Conservation (phyloP, 2,329 filamentous ascomycete genomes). For the Penicillium oxalicum region DNA sequence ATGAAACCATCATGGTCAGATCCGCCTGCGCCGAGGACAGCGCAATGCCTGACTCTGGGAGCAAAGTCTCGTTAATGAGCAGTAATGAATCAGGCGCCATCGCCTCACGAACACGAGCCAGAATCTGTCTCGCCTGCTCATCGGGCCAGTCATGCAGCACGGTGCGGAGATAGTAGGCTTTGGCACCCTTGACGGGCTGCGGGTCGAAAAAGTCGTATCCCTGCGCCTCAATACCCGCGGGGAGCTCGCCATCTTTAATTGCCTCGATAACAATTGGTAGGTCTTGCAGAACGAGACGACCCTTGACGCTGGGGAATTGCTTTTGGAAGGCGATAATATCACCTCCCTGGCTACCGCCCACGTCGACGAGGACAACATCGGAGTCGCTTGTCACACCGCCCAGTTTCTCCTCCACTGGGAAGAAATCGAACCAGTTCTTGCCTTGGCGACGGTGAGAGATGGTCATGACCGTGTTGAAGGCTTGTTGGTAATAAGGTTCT, state of each 20-base stretch:
- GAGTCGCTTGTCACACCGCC: background rate
- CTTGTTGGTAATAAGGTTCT: background rate
- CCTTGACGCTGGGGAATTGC: constrained; percentile 22
- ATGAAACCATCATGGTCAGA: constrained; percentile 2
- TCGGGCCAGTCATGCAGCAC: constrained; percentile 7
- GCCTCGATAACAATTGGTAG: constrained; percentile 28
- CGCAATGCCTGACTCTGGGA: background rate
- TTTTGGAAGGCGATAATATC: constrained; percentile 27
- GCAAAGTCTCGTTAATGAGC: constrained; percentile 3
- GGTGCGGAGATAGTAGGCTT: constrained; percentile 5
- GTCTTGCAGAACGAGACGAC: constrained; percentile 34
- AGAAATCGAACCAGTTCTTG: constrained; percentile 2
- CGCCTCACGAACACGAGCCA: constrained; percentile 2
- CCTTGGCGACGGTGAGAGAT: background rate
- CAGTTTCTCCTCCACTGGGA: constrained; percentile 1
- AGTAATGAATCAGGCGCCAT: constrained; percentile 7
- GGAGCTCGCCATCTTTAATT: constrained; percentile 1
- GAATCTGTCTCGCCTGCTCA: constrained; percentile 1
- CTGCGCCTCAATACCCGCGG: background rate
- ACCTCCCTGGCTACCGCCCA: constrained; percentile 35
- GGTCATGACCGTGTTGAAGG: constrained; percentile 6
- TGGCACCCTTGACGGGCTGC: background rate
- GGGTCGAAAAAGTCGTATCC: background rate
- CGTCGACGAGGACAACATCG: constrained; percentile 26
- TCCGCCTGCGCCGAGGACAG: background rate